phyloP scores from a whole-genome alignment of 2,329 filamentous ascomycete species.

The Trichoderma sp. region DNA sequence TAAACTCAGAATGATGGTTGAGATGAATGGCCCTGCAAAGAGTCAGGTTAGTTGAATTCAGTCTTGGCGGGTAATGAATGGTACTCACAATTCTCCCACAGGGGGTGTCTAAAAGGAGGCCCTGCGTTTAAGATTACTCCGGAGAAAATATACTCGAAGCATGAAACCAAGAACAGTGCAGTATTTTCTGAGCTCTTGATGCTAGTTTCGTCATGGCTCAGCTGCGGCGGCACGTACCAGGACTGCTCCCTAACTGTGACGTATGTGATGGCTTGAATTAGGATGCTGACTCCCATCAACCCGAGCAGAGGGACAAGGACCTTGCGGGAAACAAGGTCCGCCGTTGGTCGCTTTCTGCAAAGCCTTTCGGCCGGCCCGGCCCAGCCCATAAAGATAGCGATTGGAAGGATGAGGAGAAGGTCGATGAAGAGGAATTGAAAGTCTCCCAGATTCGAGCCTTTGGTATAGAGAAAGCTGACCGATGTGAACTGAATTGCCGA shows the following conservation, averaged over 20 bases:
- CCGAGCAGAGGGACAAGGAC: conserved; percentile 85
- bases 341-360: conserved; percentile 82
- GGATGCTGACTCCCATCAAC: conserved; percentile 78
- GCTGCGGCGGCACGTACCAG: conserved; percentile 81
- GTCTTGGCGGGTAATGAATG: not conserved
- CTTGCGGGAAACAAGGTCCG: conserved; percentile 87
- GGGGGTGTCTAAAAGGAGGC: conserved; percentile 79
- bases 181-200: conserved; percentile 93
- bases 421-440: conserved; percentile 99
- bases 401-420: conserved; percentile 84
- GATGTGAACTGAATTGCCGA: conserved; percentile 99
- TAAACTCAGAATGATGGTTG: conserved; percentile 68
- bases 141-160: conserved; percentile 91
- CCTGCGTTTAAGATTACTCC: conserved; percentile 91
- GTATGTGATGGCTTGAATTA: conserved; percentile 73
- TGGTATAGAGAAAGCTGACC: conserved; percentile 93
- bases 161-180: conserved; percentile 81
- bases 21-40: conserved; percentile 71
- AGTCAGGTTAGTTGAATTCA: not conserved
- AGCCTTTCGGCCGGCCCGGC: conserved; percentile 76
- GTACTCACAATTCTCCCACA: conserved; percentile 71
- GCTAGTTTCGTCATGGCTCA: conserved; percentile 77
- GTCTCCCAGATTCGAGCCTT: conserved; percentile 89
- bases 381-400: conserved; percentile 99
- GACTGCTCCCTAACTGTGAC: conserved; percentile 71